Evolutionary conservation across 768 basidiomycete genomes (phyloP).

Genomic region (Suillus clintonianus): DNA sequence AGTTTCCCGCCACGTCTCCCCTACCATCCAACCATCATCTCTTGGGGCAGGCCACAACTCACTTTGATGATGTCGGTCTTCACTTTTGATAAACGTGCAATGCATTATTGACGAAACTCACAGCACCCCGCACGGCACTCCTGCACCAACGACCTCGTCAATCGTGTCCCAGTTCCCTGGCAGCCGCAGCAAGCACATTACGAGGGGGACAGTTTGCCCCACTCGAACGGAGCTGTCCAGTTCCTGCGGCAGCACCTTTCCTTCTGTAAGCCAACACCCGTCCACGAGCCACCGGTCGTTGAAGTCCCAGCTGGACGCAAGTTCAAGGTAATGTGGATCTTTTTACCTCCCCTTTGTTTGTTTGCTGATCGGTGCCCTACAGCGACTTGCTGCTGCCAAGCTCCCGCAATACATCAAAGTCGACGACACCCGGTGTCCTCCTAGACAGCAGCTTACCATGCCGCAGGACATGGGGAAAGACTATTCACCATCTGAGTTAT

Average conservation of each 20-base stretch:
- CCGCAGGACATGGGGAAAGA: background rate
- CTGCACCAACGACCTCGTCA: background rate
- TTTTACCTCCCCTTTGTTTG: background rate
- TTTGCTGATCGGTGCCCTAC: background rate
- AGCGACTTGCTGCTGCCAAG: background rate
- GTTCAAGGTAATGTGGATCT: background rate
- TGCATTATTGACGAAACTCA: background rate
- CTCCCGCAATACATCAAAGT: background rate
- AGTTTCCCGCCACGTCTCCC: background rate
- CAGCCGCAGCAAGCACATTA: background rate
- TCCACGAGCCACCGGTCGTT: background rate
- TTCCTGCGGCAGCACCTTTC: background rate
- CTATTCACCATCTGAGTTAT: background rate
- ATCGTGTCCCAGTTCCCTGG: background rate
- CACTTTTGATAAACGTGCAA: background rate
- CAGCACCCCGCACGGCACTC: background rate
- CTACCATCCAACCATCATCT: background rate
- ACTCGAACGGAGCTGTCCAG: background rate
- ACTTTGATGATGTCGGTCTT: background rate
- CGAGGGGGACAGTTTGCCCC: background rate
- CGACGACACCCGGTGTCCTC: background rate
- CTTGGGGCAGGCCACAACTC: background rate
- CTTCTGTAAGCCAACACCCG: background rate
- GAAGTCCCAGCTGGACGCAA: background rate
- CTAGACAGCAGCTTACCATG: background rate